Base-by-base conservation (phyloP, 345 rosid genomes). In the Carallia brachiata region DNA sequence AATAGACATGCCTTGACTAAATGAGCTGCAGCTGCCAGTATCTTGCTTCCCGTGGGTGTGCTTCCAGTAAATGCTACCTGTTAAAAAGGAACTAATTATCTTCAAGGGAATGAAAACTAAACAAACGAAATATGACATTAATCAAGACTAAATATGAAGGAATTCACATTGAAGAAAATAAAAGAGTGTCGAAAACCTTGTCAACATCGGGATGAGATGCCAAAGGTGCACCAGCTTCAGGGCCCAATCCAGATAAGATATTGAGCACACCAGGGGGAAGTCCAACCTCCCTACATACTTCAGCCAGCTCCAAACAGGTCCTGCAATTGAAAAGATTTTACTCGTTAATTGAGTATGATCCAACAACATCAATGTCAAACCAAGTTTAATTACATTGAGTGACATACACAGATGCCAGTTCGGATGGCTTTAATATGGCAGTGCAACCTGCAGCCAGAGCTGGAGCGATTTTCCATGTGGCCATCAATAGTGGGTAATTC, bases 1-100 rank as follows among this genome's bases (percentile, higher is more conserved):
- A 12, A 40, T 66, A 48, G 65, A 66, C 73, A 65, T 81, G 89
- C 99, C 92, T 96, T 96, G 52, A 96, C 84, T 81, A 84, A 73
- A 79, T 83, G 85, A 71, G 98, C 96, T 70, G 94, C 98, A 69
- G 96, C 77, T 57, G 90, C 63, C 98, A 95, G 88, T 67, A 92
- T 79, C 75, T 58, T 86, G 84, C 88, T 90, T 67, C 99, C 99
- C 5, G 99, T 95, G 64, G 86, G 81, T 61, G 88, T 75, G 89
- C 99, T 95, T 77, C 99, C 99, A 68, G 99, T 95, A 83, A 92
- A 95, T 37, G 96, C 97, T 72, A 95, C 71, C 99, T 95, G 87
- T 63, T 34, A 58, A 71, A 54, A 62, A 44, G 47, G 30, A 79
- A 65, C 39, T 2, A 19, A 44, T 78, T 36, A 77, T 61, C 68